Evolutionary conservation across 257 asterid genomes (phyloP).

Genomic region (Osmanthus fragrans): DNA sequence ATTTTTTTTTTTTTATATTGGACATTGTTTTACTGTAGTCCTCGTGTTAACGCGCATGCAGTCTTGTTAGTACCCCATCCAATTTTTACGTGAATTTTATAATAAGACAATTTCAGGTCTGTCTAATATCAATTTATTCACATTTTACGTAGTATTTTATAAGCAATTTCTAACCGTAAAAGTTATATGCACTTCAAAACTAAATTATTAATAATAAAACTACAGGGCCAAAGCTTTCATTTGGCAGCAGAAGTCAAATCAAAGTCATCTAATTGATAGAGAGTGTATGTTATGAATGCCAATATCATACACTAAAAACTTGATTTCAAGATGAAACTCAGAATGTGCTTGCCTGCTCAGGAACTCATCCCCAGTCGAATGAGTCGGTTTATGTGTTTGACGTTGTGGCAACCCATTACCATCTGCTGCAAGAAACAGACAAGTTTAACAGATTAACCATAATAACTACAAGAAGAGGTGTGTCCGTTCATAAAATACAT

Average conservation of each 20-base stretch:
- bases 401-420: constrained; percentile 58
- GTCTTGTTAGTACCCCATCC: not conserved
- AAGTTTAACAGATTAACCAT: not conserved
- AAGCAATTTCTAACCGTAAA: not conserved
- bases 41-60: not conserved
- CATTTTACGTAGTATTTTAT: not conserved
- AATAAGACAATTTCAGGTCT: not conserved
- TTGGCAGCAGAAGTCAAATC: not conserved
- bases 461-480: not conserved
- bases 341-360: constrained; percentile 62
- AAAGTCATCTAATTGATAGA: not conserved
- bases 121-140: not conserved
- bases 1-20: no score
- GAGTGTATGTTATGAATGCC: not conserved
- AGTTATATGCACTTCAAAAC: not conserved
- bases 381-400: constrained; percentile 60
- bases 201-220: not conserved
- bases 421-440: constrained; percentile 50
- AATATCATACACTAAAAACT: not conserved
- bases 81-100: not conserved
- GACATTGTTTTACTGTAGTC: not conserved
- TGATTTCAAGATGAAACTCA: constrained; percentile 2
- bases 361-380: constrained; percentile 62
- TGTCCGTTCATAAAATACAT: not conserved
- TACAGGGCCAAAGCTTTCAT: not conserved